Evolutionary conservation across 2,329 filamentous ascomycete genomes (phyloP), one percentile per base, ranked within the genome.

Genomic region (Bipolaris cookei): DNA sequence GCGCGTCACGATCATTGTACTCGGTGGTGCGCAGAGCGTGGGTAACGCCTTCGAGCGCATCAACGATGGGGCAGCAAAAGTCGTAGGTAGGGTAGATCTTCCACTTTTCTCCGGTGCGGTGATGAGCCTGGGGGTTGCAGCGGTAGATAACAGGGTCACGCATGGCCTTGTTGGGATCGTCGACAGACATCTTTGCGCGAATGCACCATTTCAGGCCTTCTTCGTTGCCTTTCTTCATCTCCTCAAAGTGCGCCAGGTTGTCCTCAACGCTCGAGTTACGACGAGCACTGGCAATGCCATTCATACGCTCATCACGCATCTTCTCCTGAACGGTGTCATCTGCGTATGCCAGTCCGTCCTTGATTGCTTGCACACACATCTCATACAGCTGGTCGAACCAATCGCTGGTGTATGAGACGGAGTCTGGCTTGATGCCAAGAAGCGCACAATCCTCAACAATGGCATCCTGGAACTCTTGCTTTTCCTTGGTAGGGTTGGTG

Each of bases 91-190:
- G 90, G 78, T 94, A 94, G 73, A 92, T 89, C 80, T 93, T 94
- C 90, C 90, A 94, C 60, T 83, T 86, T 56, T 81, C 85, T 30
- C 90, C 90, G 1, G 91, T 95, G 66, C 91, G 87, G 80, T 95
- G 91, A 76, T 95, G 90, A 10, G 81, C 76, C 46, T 83, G 74
- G 5, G 85, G 82, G 71, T 96, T 97, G 85, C 92, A 97, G 65
- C 95, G 89, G 83, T 97, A 98, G 77, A 99, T 96, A 77, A 98
- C 93, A 11, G 95, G 95, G 77, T 99, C 95, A 64, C 95, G 86
- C 86, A 98, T 88, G 51, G 95, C 92, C 79, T 96, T 96, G 83
- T 99, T 98, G 64, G 90, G 90, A 79, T 95, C 90, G 77, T 96
- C 91, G 67, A 90, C 86, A 1, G 91, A 94, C 68, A 98, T 91